Conservation (phyloP, 352 stramenopile genomes). For the Globisporangium cederbergense region DNA sequence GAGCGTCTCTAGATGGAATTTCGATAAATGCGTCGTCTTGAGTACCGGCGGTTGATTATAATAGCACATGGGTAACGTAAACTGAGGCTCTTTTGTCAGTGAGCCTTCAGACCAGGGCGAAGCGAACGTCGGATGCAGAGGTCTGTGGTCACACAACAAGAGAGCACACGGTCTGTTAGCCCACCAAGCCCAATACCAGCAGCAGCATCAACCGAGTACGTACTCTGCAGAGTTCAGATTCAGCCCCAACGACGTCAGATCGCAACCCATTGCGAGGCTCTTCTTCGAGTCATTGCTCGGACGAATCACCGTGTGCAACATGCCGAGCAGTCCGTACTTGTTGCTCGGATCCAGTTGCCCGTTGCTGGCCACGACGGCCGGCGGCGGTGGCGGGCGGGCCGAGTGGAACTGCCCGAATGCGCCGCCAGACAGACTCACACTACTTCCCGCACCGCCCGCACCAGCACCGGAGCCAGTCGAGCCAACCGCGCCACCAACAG, state of each 20-base stretch:
- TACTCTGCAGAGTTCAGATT: constrained; percentile 86
- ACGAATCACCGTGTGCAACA: constrained; percentile 79
- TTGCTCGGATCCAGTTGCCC: constrained; percentile 65
- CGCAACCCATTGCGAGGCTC: constrained; percentile 72
- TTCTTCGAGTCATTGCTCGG: constrained; percentile 66
- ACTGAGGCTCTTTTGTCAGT: constrained; percentile 80
- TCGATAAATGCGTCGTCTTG: constrained; percentile 96
- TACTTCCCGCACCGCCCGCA: constrained; percentile 17
- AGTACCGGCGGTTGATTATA: constrained; percentile 95
- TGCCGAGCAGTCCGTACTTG: constrained; percentile 75
- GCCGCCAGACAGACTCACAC: constrained; percentile 53
- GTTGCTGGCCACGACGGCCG: constrained; percentile 17
- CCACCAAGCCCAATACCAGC: not conserved
- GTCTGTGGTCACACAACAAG: constrained; percentile 24
- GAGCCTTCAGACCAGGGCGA: constrained; percentile 75
- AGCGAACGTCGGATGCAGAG: constrained; percentile 77
- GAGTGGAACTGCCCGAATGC: constrained; percentile 59
- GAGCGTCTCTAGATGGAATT: constrained; percentile 98
- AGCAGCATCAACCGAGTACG: constrained; percentile 17
- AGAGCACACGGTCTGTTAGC: constrained; percentile 2
- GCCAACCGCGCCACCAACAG: not conserved
- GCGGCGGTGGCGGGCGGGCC: constrained; percentile 12
- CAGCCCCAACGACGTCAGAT: constrained; percentile 78
- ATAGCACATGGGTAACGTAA: constrained; percentile 82
- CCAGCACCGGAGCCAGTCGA: constrained; percentile 5